phyloP scores from a whole-genome alignment of 148 eudicot genomes.

The Oxyria digyna region DNA sequence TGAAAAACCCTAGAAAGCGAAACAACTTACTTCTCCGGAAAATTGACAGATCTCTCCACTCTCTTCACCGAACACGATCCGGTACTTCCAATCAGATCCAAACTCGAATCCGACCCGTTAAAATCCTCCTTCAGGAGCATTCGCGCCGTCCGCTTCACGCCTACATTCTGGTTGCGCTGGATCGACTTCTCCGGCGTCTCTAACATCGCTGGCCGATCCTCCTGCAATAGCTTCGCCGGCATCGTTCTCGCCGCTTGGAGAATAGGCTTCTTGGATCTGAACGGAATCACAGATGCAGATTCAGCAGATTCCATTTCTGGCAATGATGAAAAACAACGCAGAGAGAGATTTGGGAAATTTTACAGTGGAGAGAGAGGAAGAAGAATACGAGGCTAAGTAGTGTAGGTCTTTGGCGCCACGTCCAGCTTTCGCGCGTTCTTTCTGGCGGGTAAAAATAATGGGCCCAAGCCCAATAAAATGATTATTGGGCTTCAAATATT shows the following conservation, averaged over 20 bases:
- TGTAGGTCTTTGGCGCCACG: not conserved
- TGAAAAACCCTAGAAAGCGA: not conserved
- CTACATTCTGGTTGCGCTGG: conserved; percentile 29
- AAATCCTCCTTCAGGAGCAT: conserved; percentile 21
- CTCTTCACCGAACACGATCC: conserved; percentile 3
- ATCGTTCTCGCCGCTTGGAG: conserved; percentile 15
- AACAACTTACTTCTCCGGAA: conserved; percentile 52
- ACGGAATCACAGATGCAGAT: not conserved
- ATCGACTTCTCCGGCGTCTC: conserved; percentile 35
- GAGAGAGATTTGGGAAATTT: no score
- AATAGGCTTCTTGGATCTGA: conserved; percentile 27
- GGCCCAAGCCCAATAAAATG: not conserved
- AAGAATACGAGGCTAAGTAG: not conserved
- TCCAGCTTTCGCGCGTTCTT: not conserved
- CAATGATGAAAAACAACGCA: not conserved
- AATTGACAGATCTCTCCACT: conserved; percentile 11
- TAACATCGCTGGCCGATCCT: conserved; percentile 4
- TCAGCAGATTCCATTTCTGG: not conserved
- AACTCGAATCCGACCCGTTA: conserved; percentile 9
- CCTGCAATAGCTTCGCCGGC: conserved; percentile 8
- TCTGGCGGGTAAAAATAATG: not conserved
- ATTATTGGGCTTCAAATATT: not conserved
- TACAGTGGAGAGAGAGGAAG: no score
- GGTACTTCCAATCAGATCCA: not conserved
- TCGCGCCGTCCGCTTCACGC: conserved; percentile 30